Base-by-base conservation (phyloP, 768 basidiomycete genomes). In the Dioszegia hungarica region DNA sequence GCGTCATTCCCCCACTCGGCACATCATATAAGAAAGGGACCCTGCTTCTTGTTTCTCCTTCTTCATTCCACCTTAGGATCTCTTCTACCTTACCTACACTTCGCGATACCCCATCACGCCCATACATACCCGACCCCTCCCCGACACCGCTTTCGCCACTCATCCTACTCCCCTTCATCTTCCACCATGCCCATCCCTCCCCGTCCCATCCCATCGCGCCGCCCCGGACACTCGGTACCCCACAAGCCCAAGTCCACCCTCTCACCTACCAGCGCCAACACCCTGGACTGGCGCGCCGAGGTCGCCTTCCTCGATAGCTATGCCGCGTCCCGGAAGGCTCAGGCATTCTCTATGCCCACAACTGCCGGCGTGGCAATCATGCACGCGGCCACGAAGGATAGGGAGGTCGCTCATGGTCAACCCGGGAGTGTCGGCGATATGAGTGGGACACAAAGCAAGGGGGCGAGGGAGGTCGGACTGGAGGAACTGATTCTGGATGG, bases 161-260 rank as follows among this genome's bases (percentile, higher is more conserved):
- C 5, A 33, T 37, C 29, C 19, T n/a, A 31, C 36, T 9, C 39
- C 15, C 20, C 33, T 9, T 41, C 20, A 11, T n/a, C 54, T 15
- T 20, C 24, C 40, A 40, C 33, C 17, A 70, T 70, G 68, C 68
- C 68, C 19, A 65, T 70, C 56, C 68, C 68, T 45, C 59, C 66
- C 25, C 60, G 66, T 37, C 66, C 63, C 37, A 67, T 67, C 50
- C 61, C 68, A 3, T 37, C 59, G 17, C 55, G 58, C 34, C 60
- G 44, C 20, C 62, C 22, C 22, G 60, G 67, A 20, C 25, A 52
- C 10, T 40, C 62, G 19, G 60, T 63, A 5, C 64, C 69, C 6
- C 59, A 62, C 31, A 62, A 62, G n/a, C 44, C 56, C 41, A 15
- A 53, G 12, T 46, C 45, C 17, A 46, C 45, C 25, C 28, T 55